Evolutionary conservation across 345 rosid species (phyloP), one percentile per base, ranked within the genome.

Genomic region (Noccaea bulbosa): DNA sequence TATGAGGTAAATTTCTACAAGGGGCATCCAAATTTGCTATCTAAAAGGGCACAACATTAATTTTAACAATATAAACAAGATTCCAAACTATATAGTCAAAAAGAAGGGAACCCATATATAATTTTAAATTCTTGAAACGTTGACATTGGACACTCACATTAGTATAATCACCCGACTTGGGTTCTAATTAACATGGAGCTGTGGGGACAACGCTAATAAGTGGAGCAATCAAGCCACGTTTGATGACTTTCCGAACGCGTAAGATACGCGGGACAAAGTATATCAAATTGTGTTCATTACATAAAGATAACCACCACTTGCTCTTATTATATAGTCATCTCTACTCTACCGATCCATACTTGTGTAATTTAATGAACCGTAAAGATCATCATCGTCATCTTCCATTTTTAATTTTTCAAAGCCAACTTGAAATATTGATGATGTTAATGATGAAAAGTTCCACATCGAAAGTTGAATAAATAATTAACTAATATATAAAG

Each of bases 341-440:
- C 39, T 41, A 51, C 4, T n/a, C 32, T 41, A 51, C 75, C 45
- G 32, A 62, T 51, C 69, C 30, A 33, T 33, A 17, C 24, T 61
- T 71, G 39, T 39, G 32, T 41, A 39, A 39, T 70, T 41, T n/a
- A 11, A 11, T 40, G 1, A 14, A 49, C 67, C 67, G 67, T 70
- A 70, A 68, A 70, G 68, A 70, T 70, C 68, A 70, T 40, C 35
- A 15, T 49, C 51, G 59, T n/a, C 59, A 64, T 58, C 51, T 49
- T 10, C 51, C 8, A 70, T 43, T 49, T 59, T 70, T 50, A 5
- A 60, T 43, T 49, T 59, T 70, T 50, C 51, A 60, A 8, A 70
- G 22, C 67, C 53, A 39, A 70, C 33, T 48, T 59, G 67, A 46
- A 1, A 20, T 40, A 40, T 4, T 34, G 11, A 66, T 51, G 11